These are phyloP conservation scores for Carex littledalei DNA, from an alignment of 176 grass and related monocot genomes.

Conservation along the genomic window DNA sequence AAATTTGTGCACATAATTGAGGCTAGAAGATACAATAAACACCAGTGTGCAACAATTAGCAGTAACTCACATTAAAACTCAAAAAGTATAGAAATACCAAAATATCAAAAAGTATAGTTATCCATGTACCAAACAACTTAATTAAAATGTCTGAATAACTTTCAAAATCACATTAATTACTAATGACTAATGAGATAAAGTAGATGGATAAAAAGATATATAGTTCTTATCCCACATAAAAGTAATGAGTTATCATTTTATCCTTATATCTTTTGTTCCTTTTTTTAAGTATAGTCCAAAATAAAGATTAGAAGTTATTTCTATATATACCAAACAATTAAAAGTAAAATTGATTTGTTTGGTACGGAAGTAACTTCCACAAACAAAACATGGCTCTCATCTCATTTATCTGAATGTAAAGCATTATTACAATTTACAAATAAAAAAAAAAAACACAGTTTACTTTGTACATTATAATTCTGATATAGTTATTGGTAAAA, in stretches of 20 bases:
- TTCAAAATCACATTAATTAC: no score
- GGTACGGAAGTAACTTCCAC: not conserved
- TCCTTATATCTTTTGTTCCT: not conserved
- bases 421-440: no score
- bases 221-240: not conserved
- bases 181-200: not conserved
- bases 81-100: no score
- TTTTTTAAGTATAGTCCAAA: not conserved
- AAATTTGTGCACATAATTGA: no score
- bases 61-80: no score
- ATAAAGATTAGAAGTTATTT: not conserved
- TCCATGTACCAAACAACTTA: no score
- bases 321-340: not conserved
- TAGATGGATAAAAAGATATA: not conserved
- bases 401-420: no score
- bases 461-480: not conserved
- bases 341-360: not conserved
- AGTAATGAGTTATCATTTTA: not conserved
- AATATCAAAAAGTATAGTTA: no score
- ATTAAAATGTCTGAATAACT: no score
- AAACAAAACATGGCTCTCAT: not conserved
- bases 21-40: no score
- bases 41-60: no score
- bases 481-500: not conserved
- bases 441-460: not conserved